phyloP scores from a whole-genome alignment of 78 protist species.

The Guillardia theta region DNA sequence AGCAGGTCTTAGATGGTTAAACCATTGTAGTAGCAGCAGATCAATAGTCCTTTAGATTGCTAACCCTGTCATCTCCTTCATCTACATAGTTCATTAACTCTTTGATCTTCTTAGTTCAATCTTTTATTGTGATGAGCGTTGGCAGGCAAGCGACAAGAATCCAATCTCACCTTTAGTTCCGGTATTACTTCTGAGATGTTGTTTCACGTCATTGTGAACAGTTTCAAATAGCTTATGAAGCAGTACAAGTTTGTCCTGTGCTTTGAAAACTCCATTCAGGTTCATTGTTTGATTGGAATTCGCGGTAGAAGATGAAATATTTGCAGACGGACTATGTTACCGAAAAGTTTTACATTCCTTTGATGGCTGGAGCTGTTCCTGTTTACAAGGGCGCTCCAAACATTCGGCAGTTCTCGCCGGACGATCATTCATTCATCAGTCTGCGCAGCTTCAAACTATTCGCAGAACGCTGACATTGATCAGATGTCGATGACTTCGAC shows the following conservation, averaged over 20 bases:
- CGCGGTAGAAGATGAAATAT: too few species aligned
- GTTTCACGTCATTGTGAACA: background rate
- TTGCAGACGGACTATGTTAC: background rate
- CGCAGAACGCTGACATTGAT: too few species aligned
- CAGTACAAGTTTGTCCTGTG: constrained; percentile 15
- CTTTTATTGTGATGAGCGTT: background rate
- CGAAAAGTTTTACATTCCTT: background rate
- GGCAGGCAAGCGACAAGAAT: background rate
- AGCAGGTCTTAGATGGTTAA: too few species aligned
- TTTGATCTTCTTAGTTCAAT: too few species aligned
- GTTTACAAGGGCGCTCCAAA: constrained; percentile 27
- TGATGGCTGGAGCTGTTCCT: background rate
- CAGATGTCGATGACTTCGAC: too few species aligned
- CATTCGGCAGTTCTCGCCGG: background rate
- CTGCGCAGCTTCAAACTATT: too few species aligned
- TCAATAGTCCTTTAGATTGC: too few species aligned
- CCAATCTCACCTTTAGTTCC: background rate
- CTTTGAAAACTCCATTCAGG: background rate
- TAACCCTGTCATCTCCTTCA: too few species aligned
- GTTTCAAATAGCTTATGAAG: background rate
- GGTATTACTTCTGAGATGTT: too few species aligned
- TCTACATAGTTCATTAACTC: too few species aligned
- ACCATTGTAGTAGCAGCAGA: too few species aligned
- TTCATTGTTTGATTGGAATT: too few species aligned
- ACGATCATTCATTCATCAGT: background rate